Base-by-base conservation (phyloP, 2,329 filamentous ascomycete genomes). In the Clonostachys rhizophaga region DNA sequence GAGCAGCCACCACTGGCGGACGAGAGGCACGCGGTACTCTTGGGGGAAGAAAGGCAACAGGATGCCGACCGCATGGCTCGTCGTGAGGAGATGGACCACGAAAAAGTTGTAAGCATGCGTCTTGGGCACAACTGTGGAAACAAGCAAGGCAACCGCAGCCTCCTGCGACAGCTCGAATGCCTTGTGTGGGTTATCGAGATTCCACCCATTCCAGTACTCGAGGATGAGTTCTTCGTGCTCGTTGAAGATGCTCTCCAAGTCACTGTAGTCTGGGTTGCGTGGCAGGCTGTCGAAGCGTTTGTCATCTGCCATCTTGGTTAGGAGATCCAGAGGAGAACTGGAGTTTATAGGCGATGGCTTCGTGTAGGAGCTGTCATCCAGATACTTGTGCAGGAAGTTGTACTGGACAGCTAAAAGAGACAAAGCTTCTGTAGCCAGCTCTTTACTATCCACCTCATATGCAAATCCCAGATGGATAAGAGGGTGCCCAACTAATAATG, bases 391-490 rank as follows among this genome's bases (percentile, higher is more conserved):
- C 33, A 85, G 62, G 59, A 72, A 79, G 61, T 78, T 70, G 64
- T 85, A 79, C 55, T 79, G 71, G 2, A 72, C 68, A 9, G 78
- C 72, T 0, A 84, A 74, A 51, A 96, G 74, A 0, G 81, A 83
- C 1, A 99, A 76, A 1, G 91, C 88, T 71, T 99, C 94, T 67
- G 96, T 94, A 43, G 85, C 91, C 17, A 97, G 64, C 53, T 95
- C 92, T 49, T 86, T 87, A 55, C 81, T 94, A 51, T 88, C 81
- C 57, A 97, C 76, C 70, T 99, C 92, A 60, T 87, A 92, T 10
- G 91, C 94, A 62, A 95, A 96, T n/a, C 84, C 91, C 3, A 99
- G 77, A 59, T 97, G 94, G 49, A 97, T 94, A n/a, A 97, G 73
- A 2, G 92, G 89, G 58, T 96, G 89, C 16, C 87, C 92, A 50